These are phyloP conservation scores for Neobulgaria alba DNA, from an alignment of 2,329 filamentous ascomycete genomes.

Conservation along the genomic window DNA sequence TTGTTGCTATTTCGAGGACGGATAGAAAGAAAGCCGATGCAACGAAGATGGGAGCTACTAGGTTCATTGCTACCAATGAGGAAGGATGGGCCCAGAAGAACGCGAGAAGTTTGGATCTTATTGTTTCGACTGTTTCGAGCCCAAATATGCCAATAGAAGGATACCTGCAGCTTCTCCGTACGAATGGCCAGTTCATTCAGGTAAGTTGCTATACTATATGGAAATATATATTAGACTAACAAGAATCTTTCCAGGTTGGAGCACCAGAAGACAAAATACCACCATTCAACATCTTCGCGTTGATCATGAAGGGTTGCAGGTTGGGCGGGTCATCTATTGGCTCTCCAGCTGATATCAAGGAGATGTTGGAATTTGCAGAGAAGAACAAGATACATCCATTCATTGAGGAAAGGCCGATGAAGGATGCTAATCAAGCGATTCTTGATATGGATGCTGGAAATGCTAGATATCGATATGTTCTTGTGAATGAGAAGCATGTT, in stretches of 20 bases:
- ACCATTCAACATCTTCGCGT: constrained; percentile 42
- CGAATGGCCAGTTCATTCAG: constrained; percentile 54
- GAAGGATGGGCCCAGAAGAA: constrained; percentile 52
- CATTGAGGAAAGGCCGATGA: constrained; percentile 47
- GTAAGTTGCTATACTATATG: constrained; percentile 8
- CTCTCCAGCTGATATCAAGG: constrained; percentile 44
- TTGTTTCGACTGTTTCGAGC: constrained; percentile 48
- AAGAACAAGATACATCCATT: constrained; percentile 50
- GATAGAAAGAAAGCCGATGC: constrained; percentile 51
- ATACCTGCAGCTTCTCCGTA: constrained; percentile 51
- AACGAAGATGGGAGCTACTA: constrained; percentile 51
- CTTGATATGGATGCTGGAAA: constrained; percentile 49
- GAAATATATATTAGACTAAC: no score
- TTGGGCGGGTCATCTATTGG: constrained; percentile 34
- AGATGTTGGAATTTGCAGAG: constrained; percentile 53
- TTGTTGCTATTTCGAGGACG: constrained; percentile 56
- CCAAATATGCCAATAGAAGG: constrained; percentile 52
- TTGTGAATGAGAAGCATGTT: constrained; percentile 34
- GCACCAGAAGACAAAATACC: constrained; percentile 53
- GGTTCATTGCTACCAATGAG: constrained; percentile 44
- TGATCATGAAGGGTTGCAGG: constrained; percentile 47
- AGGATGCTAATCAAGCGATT: constrained; percentile 47
- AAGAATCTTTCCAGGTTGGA: constrained; percentile 39
- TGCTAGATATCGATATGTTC: constrained; percentile 41
- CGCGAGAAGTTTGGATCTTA: constrained; percentile 44